phyloP scores from a whole-genome alignment of 1,284 basidiomycete species.

The Marasmius sp. region DNA sequence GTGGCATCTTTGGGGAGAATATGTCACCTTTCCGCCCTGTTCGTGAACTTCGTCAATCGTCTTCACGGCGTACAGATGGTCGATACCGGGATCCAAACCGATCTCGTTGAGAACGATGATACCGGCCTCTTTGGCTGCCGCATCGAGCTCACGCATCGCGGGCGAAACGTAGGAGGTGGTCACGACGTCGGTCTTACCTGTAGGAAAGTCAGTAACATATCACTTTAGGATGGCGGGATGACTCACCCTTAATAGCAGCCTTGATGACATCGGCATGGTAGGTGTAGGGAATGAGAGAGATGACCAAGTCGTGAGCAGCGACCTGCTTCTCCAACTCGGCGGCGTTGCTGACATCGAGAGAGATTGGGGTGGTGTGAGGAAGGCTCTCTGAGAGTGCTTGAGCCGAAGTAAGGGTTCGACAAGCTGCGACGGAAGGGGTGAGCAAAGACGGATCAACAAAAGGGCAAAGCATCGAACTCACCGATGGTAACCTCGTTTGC shows the following conservation, averaged over 20 bases:
- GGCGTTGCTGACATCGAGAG: conserved; percentile 81
- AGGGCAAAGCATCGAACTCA: conserved; percentile 22
- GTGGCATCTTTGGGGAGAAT: not conserved
- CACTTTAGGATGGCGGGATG: not conserved
- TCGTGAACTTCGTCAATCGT: conserved; percentile 93
- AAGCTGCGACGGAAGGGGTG: conserved; percentile 50
- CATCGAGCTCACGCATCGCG: conserved; percentile 87
- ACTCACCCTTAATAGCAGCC: conserved; percentile 80
- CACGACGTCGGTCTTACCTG: conserved; percentile 87
- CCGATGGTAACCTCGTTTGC: conserved; percentile 87
- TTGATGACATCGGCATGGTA: conserved; percentile 91
- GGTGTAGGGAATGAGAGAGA: conserved; percentile 96
- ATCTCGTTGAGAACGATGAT: conserved; percentile 99
- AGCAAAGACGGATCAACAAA: conserved; percentile 1
- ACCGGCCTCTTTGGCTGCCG: conserved; percentile 83
- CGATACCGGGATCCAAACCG: conserved; percentile 93
- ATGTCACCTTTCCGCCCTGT: conserved; percentile 85
- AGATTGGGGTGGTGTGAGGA: conserved; percentile 69
- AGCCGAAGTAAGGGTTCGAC: conserved; percentile 81
- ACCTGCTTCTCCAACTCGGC: conserved; percentile 79
- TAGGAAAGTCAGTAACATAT: not conserved
- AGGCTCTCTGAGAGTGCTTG: conserved; percentile 70
- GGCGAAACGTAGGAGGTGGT: conserved; percentile 95
- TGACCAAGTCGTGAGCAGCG: conserved; percentile 89
- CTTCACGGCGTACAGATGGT: conserved; percentile 96